These are phyloP conservation scores for Dendrobium huoshanense DNA, from an alignment of 106 monocot genomes.

Conservation along the genomic window DNA sequence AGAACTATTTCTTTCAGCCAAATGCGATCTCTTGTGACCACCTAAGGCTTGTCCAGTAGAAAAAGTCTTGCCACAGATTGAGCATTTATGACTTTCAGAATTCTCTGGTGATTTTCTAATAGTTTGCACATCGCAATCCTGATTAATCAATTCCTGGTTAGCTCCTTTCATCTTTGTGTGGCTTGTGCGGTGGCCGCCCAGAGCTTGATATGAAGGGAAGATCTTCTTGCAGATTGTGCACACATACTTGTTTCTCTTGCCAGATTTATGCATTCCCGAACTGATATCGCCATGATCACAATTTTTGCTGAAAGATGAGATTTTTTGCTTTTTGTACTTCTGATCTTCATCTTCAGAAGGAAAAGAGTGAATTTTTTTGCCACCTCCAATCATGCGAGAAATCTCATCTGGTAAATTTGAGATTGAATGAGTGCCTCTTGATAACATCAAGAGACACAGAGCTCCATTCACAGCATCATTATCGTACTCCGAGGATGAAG, in stretches of 20 bases:
- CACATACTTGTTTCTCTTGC: not conserved
- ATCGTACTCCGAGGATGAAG: not conserved
- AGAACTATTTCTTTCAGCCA: not conserved
- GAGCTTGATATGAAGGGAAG: conserved; percentile 9
- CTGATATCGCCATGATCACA: not conserved
- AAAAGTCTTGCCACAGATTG: conserved; percentile 23
- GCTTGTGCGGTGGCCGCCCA: conserved; percentile 1
- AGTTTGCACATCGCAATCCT: not conserved
- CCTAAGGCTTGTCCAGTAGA: conserved; percentile 33
- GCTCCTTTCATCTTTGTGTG: not conserved
- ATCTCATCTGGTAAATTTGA: not conserved
- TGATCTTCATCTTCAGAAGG: not conserved
- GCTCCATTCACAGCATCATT: not conserved
- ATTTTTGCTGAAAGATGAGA: not conserved
- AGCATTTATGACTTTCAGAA: not conserved
- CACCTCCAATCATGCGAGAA: too few species aligned
- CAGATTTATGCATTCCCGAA: not conserved
- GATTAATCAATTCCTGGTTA: not conserved
- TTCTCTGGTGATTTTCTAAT: not conserved
- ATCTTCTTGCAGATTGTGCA: conserved; percentile 3
- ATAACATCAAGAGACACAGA: conserved; percentile 28
- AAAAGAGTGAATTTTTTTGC: not conserved
- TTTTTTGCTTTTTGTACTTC: too few species aligned
- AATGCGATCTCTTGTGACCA: conserved; percentile 32
- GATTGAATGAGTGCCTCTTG: conserved; percentile 5